Evolutionary conservation across 371 early-diverging fungal genomes (phyloP), one percentile per base, ranked within the genome.

Genomic region (Syncephalastrum sp.): DNA sequence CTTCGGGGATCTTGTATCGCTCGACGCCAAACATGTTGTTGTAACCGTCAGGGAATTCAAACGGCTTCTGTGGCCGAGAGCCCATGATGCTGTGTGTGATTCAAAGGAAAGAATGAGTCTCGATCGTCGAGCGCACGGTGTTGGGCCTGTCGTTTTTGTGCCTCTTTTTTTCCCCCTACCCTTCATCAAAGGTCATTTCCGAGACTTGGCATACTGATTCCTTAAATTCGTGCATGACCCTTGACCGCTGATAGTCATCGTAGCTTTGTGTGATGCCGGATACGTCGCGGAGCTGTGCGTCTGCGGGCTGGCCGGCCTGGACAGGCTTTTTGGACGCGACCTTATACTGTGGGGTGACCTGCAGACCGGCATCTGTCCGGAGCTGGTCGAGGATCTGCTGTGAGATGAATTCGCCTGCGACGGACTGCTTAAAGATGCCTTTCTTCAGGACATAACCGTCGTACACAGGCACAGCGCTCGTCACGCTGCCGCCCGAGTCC

Each of bases 11-110:
- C 55, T 79, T 77, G 68, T 85, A 96, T 21, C 99, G 84, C 53
- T 93, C 90, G 6, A 80, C 59, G 23, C 91, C 93, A 71, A 94
- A 90, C 15, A 81, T 69, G 59, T 82, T 73, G 66, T 94, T 96
- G 73, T 88, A 97, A 17, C 99, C 99, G 62, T 93, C 91, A 33
- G 97, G 92, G 60, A 99, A 95, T 74, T 99, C 99, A 62, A 88
- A 96, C 24, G 90, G 79, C 60, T 91, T 91, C 59, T 85, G 83
- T 38, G 90, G 88, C 24, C 87, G 79, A 41, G 75, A 64, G 23
- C 64, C 68, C 43, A 85, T 77, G 25, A 78, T 62, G 16, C 87
- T 86, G 21, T 21, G 21, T 21, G 21, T 67, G 27, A 21, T 3
- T 4, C 4, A 48, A 13, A 42, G 21, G 38, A 33, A 12, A 8